Evolutionary conservation across 2,329 filamentous ascomycete species (phyloP), one percentile per base, ranked within the genome.

Genomic region (Xylariaceae sp.): DNA sequence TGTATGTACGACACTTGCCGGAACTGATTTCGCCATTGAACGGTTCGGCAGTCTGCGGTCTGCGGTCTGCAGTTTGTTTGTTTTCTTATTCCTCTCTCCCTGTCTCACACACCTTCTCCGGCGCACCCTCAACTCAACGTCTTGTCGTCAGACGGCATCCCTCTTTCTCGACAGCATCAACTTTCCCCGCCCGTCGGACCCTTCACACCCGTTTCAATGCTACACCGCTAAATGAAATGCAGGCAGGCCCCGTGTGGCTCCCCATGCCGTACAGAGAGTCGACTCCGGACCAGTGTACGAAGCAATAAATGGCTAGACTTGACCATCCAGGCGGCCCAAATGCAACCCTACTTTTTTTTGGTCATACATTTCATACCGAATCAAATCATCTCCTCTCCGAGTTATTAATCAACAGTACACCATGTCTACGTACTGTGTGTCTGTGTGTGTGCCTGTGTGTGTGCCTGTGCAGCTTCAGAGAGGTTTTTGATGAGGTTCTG

Each of bases 191-290:
- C 47, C 40, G 19, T 50, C 37, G 30, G 42, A 26, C 51, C 45
- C 45, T 43, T 51, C 46, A 54, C 30, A 48, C 51, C 34, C 47
- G 37, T 43, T 29, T 8, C 8, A 42, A 54, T 54, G 50, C 53
- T 54, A 60, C 53, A 55, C 55, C 55, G 55, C 55, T 58, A 61
- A 52, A 53, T 52, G 41, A 51, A 50, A 49, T 41, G 49, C 45
- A 47, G 53, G 51, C 49, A 47, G 51, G 19, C 51, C 54, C 48
- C 19, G 19, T 19, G 50, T 55, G 47, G 55, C 57, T 60, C 50
- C 19, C 19, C 49, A 56, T 59, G 53, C 50, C 19, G 19, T 19
- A 60, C 48, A 53, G 32, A 47, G 32, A 40, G 51, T 57, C 19
- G 50, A 55, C 53, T 58, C 57, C 58, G 58, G 55, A 53, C 53